Evolutionary conservation across 176 grass and related monocot genomes (phyloP), one percentile per base, ranked within the genome.

Genomic region (Luzula sylvatica): DNA sequence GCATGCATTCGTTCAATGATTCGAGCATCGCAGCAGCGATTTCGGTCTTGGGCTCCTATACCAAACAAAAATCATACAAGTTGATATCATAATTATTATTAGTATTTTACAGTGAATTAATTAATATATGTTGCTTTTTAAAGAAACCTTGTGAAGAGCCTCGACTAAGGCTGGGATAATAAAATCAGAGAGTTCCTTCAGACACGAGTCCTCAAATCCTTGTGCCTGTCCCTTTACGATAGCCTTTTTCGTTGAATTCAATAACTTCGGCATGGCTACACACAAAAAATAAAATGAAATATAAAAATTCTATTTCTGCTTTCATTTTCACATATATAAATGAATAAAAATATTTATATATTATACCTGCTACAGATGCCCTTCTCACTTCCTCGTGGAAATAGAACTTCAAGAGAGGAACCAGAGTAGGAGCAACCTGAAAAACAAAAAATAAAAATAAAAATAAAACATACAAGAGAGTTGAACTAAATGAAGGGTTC

Each of bases 311-410:
- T n/a, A n/a, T n/a, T n/a, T n/a, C n/a, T n/a, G n/a, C n/a, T n/a
- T n/a, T n/a, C n/a, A n/a, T n/a, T n/a, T n/a, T n/a, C 13, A 68
- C 15, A 62, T 39, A 6, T 2, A 9, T 38, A 56, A 71, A 17
- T 52, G 53, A 45, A 65, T 20, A 47, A 0, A 53, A 32, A 41
- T 16, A 24, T 15, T n/a, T n/a, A n/a, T n/a, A n/a, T n/a, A n/a
- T 46, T 64, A 35, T 80, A 98, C 93, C 85, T 46, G 93, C 75
- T 74, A 98, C 93, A 58, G 93, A 81, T 77, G 93, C 93, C 65
- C 84, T 92, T 65, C 93, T 80, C 11, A 98, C 93, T 92, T 98
- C 93, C 65, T 98, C 93, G 22, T 98, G 93, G 15, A 98, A 92
- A 72, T 98, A 98, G 46, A 98, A 98, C 66, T 98, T 98, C 46